Conservation (phyloP, 2,329 filamentous ascomycete species). For the Venturia carpophila region DNA sequence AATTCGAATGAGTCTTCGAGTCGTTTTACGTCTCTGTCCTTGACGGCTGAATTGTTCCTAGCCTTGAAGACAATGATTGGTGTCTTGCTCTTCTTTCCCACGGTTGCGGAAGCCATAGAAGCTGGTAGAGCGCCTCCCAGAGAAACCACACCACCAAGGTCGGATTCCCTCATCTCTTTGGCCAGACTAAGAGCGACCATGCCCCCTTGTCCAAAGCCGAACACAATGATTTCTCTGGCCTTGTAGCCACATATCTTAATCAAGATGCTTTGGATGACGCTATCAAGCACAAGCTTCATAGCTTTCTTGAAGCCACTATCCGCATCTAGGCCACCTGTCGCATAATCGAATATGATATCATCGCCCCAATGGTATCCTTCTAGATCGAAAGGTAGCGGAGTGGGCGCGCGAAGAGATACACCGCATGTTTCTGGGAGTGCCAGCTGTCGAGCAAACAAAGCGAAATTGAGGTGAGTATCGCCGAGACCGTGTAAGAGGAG, state of each 20-base stretch:
- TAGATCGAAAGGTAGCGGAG: constrained; percentile 59
- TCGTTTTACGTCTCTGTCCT: constrained; percentile 54
- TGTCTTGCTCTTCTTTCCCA: constrained; percentile 48
- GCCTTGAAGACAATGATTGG: constrained; percentile 57
- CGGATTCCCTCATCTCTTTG: constrained; percentile 29
- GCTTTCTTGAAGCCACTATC: constrained; percentile 46
- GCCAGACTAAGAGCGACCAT: constrained; percentile 45
- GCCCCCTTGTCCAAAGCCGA: constrained; percentile 51
- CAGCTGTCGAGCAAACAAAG: constrained; percentile 58
- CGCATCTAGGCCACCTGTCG: constrained; percentile 44
- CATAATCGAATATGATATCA: constrained; percentile 49
- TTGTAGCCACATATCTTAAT: constrained; percentile 43
- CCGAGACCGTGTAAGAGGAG: constrained; percentile 80
- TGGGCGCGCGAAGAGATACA: constrained; percentile 65
- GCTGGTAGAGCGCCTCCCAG: constrained; percentile 54
- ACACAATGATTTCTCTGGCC: constrained; percentile 43
- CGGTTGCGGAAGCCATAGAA: neutral
- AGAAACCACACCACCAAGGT: constrained; percentile 53
- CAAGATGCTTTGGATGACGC: constrained; percentile 39
- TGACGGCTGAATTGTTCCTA: constrained; percentile 44
- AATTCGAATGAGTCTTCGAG: constrained; percentile 57
- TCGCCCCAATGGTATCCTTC: constrained; percentile 57
- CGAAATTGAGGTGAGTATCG: constrained; percentile 63
- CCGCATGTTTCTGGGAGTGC: constrained; percentile 69
- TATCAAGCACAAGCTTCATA: constrained; percentile 35